Evolutionary conservation across 2,329 filamentous ascomycete species (phyloP).

Genomic region (Corynespora cassiicola): DNA sequence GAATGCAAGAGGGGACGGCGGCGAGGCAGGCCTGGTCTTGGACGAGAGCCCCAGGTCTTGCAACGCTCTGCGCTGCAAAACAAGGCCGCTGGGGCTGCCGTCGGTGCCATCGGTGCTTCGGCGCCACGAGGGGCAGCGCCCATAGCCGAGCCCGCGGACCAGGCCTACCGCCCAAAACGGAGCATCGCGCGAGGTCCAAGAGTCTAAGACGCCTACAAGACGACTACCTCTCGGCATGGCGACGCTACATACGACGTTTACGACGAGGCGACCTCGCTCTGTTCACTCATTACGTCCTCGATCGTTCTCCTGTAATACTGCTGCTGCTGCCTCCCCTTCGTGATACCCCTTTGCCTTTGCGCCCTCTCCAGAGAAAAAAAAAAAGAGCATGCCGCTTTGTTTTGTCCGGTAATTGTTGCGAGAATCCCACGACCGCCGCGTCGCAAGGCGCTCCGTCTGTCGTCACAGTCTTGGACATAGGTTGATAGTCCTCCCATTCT

Average conservation of each 20-base stretch:
- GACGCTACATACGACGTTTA: too few species aligned
- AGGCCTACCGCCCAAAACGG: too few species aligned
- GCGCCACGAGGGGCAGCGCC: too few species aligned
- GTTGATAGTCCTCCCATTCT: constrained; percentile 3
- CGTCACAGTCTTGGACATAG: not conserved
- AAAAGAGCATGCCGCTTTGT: constrained; percentile 1
- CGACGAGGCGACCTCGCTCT: not conserved
- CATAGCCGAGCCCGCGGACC: too few species aligned
- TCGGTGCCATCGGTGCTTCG: too few species aligned
- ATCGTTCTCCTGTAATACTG: not conserved
- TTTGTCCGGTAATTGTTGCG: constrained; percentile 10
- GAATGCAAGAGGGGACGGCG: too few species aligned
- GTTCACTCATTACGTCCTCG: not conserved
- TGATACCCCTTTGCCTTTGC: not conserved
- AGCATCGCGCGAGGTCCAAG: too few species aligned
- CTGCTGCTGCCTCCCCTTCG: not conserved
- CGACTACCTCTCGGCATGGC: not conserved
- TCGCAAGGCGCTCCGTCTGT: constrained; percentile 2
- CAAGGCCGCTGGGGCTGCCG: too few species aligned
- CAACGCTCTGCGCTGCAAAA: too few species aligned
- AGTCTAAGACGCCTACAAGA: constrained; percentile 3
- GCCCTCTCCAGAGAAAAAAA: too few species aligned
- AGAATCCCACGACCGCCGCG: constrained; percentile 10
- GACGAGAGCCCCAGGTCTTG: too few species aligned
- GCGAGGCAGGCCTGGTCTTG: too few species aligned